These are phyloP conservation scores for Apiotrichum montevideense DNA, from an alignment of 1,284 basidiomycete genomes.

Conservation along the genomic window DNA sequence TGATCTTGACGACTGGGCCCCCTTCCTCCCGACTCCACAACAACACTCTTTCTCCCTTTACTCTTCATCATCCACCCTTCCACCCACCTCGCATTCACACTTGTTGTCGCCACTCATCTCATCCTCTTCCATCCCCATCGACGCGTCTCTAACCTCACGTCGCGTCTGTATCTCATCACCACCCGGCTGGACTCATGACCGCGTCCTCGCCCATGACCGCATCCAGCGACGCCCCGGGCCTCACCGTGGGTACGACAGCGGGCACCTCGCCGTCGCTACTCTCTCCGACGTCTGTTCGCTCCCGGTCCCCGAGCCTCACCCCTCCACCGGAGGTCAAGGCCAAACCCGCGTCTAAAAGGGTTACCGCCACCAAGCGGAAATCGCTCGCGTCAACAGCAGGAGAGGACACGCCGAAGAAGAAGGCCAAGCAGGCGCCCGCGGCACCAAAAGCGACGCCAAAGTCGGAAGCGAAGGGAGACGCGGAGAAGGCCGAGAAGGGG, in stretches of 20 bases:
- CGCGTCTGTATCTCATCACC: too few relatives aligned
- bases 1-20: too few relatives aligned
- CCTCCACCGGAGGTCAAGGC: conserved; percentile 1
- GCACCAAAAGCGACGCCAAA: too few relatives aligned
- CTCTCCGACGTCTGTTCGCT: neutral
- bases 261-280: neutral
- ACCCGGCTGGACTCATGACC: too few relatives aligned
- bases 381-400: neutral
- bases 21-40: too few relatives aligned
- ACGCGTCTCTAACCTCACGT: neutral
- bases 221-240: conserved; percentile 4
- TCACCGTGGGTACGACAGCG: conserved; percentile 4
- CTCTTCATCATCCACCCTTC: too few relatives aligned
- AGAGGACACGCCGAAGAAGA: conserved; percentile 1
- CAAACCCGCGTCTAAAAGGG: neutral
- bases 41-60: too few relatives aligned
- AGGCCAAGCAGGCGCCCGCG: conserved; percentile 4
- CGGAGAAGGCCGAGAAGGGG: conserved; percentile 14
- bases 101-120: neutral
- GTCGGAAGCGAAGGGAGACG: neutral
- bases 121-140: neutral
- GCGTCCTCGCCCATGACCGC: conserved; percentile 7
- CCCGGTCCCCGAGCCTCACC: neutral
- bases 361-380: conserved; percentile 8
- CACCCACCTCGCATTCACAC: too few relatives aligned